Evolutionary conservation across 768 basidiomycete genomes (phyloP).

Genomic region (Cytidiella melzeri): DNA sequence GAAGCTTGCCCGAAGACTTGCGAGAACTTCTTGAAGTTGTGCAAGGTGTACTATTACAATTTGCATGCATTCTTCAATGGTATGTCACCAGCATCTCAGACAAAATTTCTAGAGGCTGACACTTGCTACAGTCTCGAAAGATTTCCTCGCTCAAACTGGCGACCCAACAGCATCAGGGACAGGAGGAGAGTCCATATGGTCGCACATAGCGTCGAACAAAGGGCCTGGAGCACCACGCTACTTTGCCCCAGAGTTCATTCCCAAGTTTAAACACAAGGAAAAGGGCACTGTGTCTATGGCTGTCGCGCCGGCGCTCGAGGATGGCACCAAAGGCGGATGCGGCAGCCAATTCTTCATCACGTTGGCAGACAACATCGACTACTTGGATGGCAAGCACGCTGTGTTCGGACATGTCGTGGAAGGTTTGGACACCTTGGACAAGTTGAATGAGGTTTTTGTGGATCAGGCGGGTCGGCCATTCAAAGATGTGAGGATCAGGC

Average conservation of each 20-base stretch:
- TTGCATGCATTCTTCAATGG: slow-evolving; percentile 98
- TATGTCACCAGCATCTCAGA: slow-evolving; percentile 30
- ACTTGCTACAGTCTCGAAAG: neutral
- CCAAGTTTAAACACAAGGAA: slow-evolving; percentile 74
- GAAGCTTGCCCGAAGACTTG: slow-evolving; percentile 86
- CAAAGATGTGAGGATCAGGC: slow-evolving; percentile 91
- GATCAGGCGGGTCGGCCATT: slow-evolving; percentile 88
- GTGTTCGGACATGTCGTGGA: slow-evolving; percentile 97
- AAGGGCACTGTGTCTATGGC: slow-evolving; percentile 98
- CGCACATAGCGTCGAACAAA: slow-evolving; percentile 52
- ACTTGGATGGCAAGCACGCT: slow-evolving; percentile 87
- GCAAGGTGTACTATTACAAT: slow-evolving; percentile 97
- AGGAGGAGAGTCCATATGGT: slow-evolving; percentile 89
- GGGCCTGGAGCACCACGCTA: slow-evolving; percentile 54
- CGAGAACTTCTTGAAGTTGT: slow-evolving; percentile 96
- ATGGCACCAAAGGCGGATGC: slow-evolving; percentile 59
- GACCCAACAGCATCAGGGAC: slow-evolving; percentile 94
- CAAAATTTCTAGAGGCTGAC: neutral
- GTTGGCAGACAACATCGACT: slow-evolving; percentile 83
- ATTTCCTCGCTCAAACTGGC: no score
- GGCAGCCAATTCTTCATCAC: slow-evolving; percentile 98
- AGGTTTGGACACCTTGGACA: slow-evolving; percentile 85
- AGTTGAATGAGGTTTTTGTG: slow-evolving; percentile 85
- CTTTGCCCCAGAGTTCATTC: slow-evolving; percentile 78
- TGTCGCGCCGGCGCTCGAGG: slow-evolving; percentile 74